Base-by-base conservation (phyloP, 106 monocot species). In the Iris macrosiphon region DNA sequence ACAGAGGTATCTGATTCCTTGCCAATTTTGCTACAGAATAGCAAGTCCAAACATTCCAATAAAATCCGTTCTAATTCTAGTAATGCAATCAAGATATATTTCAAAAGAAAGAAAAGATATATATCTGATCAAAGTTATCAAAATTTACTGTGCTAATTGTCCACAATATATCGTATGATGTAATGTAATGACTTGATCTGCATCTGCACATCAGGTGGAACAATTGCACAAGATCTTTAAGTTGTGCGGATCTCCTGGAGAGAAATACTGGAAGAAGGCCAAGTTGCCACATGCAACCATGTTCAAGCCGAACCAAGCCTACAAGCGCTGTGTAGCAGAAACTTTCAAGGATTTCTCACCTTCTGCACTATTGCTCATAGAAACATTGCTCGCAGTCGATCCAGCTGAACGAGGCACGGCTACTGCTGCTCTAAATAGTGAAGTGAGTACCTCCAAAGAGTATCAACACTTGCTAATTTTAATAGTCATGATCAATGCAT, bases 221-320 rank as follows among this genome's bases (percentile, higher is more conserved):
- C 84, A 84, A 41, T 68, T 84, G 63, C 84, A 84, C 57, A 75
- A 39, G 42, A 79, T 84, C 32, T 79, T 84, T 55, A 84, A 84
- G 72, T 31, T 84, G 35, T 84, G 84, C 28, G 84, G 84, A 26
- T 67, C 84, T 10, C 84, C 84, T 18, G 54, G 74, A 24, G 84
- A 84, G 20, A 52, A 68, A 6, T 79, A 74, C 51, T 79, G 74
- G 78, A 66, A 67, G 61, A 79, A 71, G 51, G 57, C 66, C 15
- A 79, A 75, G 66, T 50, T 84, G 20, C 41, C 71, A 7, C 70
- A 74, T 20, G 31, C 61, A 23, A 54, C 75, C 17, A 67, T 72
- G 16, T 84, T 78, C 35, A 75, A 59, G 46, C 48, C 59, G 6
- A 46, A 72, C 33, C 78, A 78, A 23, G 43, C 49, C 11, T 84